Evolutionary conservation across 352 stramenopile species (phyloP), one percentile per base, ranked within the genome.

Genomic region (Pythium oligandrum): DNA sequence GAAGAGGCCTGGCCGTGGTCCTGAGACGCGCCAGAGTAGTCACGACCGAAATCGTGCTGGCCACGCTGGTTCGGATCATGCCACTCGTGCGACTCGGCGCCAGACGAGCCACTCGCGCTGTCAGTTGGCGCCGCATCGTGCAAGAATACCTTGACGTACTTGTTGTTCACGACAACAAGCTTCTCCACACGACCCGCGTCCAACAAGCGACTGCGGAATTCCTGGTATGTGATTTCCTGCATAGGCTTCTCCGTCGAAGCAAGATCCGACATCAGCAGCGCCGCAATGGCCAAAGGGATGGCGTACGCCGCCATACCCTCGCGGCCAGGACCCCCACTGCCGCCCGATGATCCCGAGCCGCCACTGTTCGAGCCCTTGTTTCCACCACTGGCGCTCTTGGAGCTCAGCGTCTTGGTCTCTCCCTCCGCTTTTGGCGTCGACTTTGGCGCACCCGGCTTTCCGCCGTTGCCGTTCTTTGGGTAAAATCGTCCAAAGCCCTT

Each of bases 171-270:
- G 7, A 97, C 73, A 6, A 93, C 83, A 3, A 97, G 64, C 60
- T 94, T 91, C 48, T 97, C 88, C 30, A 97, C 88, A 34, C 79
- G 78, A 17, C 88, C 88, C 4, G 75, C 73, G 55, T 93, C 80
- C 39, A 96, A 61, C 48, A 96, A 84, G 35, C 75, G 74, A 53
- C 87, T 96, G 40, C 86, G 83, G 69, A 96, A 96, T 52, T 96
- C 87, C 58, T 96, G 88, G 68, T 93, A 96, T 50, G 80, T 96
- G 61, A 96, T 92, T 64, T 96, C 88, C 59, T 93, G 82, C 73
- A 91, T 89, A 6, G 81, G 78, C 53, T 94, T 90, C 62, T 93
- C 81, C 30, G 83, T 64, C 6, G 66, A 78, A 11, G 71, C 73
- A 44, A 93, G 55, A 34, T 94, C 84, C 39, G 83, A 83, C 37